Evolutionary conservation across 2,329 filamentous ascomycete genomes (phyloP), one percentile per base, ranked within the genome.

Genomic region (Talaromyces sp.): DNA sequence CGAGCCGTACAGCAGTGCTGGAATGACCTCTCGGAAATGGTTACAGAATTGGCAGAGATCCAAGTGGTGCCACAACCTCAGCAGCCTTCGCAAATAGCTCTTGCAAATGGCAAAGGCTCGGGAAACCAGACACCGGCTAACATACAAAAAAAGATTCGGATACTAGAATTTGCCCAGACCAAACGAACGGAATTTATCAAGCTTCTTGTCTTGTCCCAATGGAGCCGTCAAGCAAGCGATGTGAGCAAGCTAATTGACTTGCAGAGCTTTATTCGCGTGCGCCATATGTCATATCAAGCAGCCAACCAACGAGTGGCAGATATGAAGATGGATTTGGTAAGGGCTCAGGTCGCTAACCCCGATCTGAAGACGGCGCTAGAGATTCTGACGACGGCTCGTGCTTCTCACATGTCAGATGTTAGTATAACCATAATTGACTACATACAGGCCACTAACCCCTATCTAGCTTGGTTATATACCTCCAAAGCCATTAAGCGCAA

Each of bases 111-210:
- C 24, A 75, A 73, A 58, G 53, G 64, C 19, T 51, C 62, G 0
- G 73, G 73, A 11, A 77, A 75, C 56, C 75, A 76, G 58, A 72
- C 72, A 7, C 64, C 70, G 13, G 86, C 88, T 62, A 93, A 91
- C 69, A 69, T 90, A 13, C 80, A 83, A 32, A 96, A 96, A 77
- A 97, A 96, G 75, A 77, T 85, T 29, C 77, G 81, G 38, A 74
- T 97, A 58, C 76, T 96, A 62, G 85, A 89, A 50, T 96, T 95
- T 77, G 86, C 89, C 9, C 88, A 93, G 71, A 84, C 86, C 24
- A 86, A 89, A 69, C 88, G 96, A 70, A 86, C 88, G 31, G 91
- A 91, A 77, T 98, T 96, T 81, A 91, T 96, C 73, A 98, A 99
- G 77, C 85, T 93, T 8, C 81, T 97, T 21, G 91, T 99, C 24